A percentile compares a stretch with the other conserved stretches of the same genome.
phyloP scores from a whole-genome alignment of 495 filamentous ascomycete species.

The Neurospora sp. region DNA sequence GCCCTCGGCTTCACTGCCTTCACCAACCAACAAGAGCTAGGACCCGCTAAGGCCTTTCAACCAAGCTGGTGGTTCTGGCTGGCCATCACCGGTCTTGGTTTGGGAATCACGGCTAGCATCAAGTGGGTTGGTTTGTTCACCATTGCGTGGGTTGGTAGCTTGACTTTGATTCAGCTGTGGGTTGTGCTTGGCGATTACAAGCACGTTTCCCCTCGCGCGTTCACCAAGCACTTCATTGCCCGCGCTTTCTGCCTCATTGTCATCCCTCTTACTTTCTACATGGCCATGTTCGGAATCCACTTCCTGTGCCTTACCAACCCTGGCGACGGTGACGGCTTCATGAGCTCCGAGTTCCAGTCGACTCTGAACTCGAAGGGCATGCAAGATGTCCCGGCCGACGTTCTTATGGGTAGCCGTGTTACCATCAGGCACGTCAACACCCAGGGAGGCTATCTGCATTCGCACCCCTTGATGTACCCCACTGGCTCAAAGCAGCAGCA shows the following conservation, averaged over 20 bases:
- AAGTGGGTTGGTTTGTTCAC: slow-evolving; percentile 99
- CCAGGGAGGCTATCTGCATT: slow-evolving; percentile 95
- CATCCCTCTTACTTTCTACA: slow-evolving; percentile 82
- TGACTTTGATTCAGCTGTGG: slow-evolving; percentile 91
- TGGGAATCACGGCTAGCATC: slow-evolving; percentile 88
- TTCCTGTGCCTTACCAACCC: slow-evolving; percentile 89
- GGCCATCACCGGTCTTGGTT: slow-evolving; percentile 67
- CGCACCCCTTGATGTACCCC: slow-evolving; percentile 94
- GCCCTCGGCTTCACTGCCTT: slow-evolving; percentile 86
- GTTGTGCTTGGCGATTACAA: slow-evolving; percentile 80
- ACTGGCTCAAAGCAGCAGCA: slow-evolving; percentile 97
- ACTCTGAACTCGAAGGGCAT: slow-evolving; percentile 93
- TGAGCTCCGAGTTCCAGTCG: slow-evolving; percentile 98
- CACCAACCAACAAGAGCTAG: slow-evolving; percentile 92
- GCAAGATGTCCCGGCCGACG: slow-evolving; percentile 87
- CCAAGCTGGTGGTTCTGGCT: slow-evolving; percentile 98
- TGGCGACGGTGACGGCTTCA: slow-evolving; percentile 96
- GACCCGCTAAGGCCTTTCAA: slow-evolving; percentile 73
- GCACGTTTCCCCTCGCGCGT: slow-evolving; percentile 70
- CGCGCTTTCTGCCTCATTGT: slow-evolving; percentile 86
- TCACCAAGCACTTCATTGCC: slow-evolving; percentile 92
- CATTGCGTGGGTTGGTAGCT: slow-evolving; percentile 91
- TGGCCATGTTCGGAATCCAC: slow-evolving; percentile 92
- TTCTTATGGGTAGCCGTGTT: slow-evolving; percentile 78
- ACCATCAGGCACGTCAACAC: slow-evolving; percentile 89